A percentile compares a stretch with the other conserved stretches of the same genome.
Evolutionary conservation across 306 rosid species (phyloP).

Genomic region (Citrullus mucosospermus): DNA sequence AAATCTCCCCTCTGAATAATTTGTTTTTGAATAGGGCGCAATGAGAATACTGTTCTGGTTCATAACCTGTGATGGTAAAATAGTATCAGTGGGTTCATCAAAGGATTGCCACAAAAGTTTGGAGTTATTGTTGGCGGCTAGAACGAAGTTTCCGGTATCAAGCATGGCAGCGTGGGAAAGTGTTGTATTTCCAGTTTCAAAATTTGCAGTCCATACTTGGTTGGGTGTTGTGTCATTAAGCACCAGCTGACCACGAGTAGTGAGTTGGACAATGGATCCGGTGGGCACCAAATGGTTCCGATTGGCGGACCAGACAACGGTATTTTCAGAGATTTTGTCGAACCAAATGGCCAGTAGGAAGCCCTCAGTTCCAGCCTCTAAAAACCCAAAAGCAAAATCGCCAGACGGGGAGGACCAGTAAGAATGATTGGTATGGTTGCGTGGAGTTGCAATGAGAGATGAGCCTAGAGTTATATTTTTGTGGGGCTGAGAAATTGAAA

Average conservation of each 20-base stretch:
- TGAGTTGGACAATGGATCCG: constrained; percentile 24
- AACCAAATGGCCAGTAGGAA: constrained; percentile 34
- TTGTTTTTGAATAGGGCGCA: constrained; percentile 15
- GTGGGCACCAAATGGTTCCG: neutral
- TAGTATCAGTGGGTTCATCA: constrained; percentile 36
- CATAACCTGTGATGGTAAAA: constrained; percentile 38
- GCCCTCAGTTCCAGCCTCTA: neutral
- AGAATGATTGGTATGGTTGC: neutral
- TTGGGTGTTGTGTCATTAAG: constrained; percentile 18
- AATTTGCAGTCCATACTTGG: neutral
- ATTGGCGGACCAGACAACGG: constrained; percentile 32
- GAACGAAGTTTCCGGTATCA: constrained; percentile 40
- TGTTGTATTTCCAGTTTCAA: neutral
- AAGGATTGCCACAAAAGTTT: constrained; percentile 37
- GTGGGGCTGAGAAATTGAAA: constrained; percentile 9
- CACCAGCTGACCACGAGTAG: constrained; percentile 8
- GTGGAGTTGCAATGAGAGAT: constrained; percentile 6
- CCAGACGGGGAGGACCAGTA: constrained; percentile 21
- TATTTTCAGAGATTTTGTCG: constrained; percentile 23
- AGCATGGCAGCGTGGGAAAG: constrained; percentile 33
- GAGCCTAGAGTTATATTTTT: constrained; percentile 12
- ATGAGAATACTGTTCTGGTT: neutral
- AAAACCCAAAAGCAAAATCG: constrained; percentile 36
- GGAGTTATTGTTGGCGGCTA: neutral
- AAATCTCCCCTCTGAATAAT: constrained; percentile 44